Evolutionary conservation across 352 stramenopile species (phyloP).

Genomic region (Phytophthora fragariae): DNA sequence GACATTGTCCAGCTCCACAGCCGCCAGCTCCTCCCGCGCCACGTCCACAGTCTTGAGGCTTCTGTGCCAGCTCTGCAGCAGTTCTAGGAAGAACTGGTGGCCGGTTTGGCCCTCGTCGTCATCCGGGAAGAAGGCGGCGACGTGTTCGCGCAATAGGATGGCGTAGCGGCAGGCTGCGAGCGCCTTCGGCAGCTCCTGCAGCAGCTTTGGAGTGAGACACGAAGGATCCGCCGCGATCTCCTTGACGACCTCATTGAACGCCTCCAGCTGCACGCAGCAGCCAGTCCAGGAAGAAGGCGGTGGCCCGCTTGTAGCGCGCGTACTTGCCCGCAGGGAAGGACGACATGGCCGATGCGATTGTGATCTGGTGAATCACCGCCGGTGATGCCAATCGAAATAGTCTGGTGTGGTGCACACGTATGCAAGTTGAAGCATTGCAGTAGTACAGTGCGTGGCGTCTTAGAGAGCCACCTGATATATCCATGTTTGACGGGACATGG

Average conservation of each 20-base stretch:
- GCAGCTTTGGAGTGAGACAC: slow-evolving; percentile 13
- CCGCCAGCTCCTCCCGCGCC: neutral
- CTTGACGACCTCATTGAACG: neutral
- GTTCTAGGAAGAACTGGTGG: slow-evolving; percentile 9
- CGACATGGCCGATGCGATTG: neutral
- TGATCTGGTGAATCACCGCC: too few species aligned
- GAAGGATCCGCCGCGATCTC: slow-evolving; percentile 10
- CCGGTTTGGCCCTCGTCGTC: neutral
- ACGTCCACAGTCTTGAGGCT: neutral
- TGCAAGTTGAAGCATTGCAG: too few species aligned
- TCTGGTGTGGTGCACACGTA: too few species aligned
- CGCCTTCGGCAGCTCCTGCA: slow-evolving; percentile 19
- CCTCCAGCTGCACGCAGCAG: slow-evolving; percentile 2
- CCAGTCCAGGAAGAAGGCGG: slow-evolving; percentile 5
- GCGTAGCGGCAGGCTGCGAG: slow-evolving; percentile 14
- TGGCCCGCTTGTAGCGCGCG: neutral
- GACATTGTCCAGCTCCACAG: neutral
- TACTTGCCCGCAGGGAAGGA: neutral
- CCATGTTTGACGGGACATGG: too few species aligned
- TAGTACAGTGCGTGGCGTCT: too few species aligned
- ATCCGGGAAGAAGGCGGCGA: slow-evolving; percentile 11
- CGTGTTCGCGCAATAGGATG: slow-evolving; percentile 21
- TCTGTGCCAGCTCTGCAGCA: slow-evolving; percentile 6
- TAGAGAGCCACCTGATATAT: too few species aligned
- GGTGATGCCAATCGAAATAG: too few species aligned